These are phyloP conservation scores for Sanghuangporus weigelae DNA, from an alignment of 1,284 basidiomycete species.

Conservation along the genomic window DNA sequence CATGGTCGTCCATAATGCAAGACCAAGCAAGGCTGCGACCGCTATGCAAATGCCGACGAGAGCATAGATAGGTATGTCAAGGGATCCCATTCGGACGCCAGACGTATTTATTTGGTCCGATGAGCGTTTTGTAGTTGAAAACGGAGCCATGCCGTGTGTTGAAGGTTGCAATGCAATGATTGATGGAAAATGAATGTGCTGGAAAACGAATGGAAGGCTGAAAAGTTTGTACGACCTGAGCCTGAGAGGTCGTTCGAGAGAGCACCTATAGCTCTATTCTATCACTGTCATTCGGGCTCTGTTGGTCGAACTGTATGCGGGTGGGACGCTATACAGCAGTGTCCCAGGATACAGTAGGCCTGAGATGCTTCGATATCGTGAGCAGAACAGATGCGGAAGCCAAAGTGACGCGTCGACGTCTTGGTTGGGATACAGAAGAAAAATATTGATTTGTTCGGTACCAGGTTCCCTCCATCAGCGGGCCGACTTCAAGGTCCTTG, in stretches of 20 bases:
- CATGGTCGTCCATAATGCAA: constrained; percentile 38
- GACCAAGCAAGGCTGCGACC: constrained; percentile 32
- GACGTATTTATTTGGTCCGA: not conserved
- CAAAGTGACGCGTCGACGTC: not conserved
- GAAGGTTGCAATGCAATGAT: not conserved
- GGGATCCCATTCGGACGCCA: not conserved
- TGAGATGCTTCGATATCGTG: not conserved
- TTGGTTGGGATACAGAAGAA: not conserved
- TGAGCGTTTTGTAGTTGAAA: not conserved
- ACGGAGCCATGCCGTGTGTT: constrained; percentile 5
- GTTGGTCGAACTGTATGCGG: not conserved
- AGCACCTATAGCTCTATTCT: not conserved
- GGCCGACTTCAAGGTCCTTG: not conserved
- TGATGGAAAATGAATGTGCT: not conserved
- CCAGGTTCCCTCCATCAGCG: not conserved
- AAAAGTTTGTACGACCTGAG: not conserved
- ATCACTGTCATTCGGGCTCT: not conserved
- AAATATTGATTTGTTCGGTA: not conserved
- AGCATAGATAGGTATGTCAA: constrained; percentile 23
- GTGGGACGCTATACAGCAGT: not conserved
- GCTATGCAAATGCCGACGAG: constrained; percentile 45
- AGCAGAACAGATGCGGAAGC: not conserved
- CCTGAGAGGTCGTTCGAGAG: not conserved
- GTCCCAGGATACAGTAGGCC: not conserved
- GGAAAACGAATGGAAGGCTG: constrained; percentile 8